phyloP scores from a whole-genome alignment of 805 yeast genomes.

The Tetrapisispora phaffii region DNA sequence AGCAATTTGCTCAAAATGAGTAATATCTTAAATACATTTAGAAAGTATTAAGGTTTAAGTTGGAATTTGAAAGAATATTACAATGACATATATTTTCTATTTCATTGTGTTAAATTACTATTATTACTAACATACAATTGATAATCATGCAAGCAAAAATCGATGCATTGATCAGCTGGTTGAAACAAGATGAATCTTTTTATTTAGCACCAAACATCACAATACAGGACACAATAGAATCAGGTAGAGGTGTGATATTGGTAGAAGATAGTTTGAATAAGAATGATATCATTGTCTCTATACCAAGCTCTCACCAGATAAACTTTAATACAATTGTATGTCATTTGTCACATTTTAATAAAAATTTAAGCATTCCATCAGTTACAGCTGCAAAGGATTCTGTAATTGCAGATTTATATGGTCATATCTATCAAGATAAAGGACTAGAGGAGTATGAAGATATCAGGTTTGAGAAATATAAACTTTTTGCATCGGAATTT shows the following conservation, averaged over 20 bases:
- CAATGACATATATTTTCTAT: too few species aligned
- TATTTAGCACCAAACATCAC: conserved; percentile 33
- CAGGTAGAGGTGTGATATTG: conserved; percentile 58
- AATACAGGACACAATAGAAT: conserved; percentile 34
- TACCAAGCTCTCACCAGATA: conserved; percentile 49
- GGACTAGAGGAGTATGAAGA: neutral
- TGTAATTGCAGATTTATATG: neutral
- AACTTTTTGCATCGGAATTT: conserved; percentile 24
- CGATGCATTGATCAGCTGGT: conserved; percentile 27
- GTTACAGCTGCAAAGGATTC: conserved; percentile 1
- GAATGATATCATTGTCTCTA: conserved; percentile 40
- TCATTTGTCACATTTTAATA: conserved; percentile 33
- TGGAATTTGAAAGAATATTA: too few species aligned
- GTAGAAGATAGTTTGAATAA: conserved; percentile 29
- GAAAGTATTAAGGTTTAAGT: too few species aligned
- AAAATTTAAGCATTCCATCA: conserved; percentile 11
- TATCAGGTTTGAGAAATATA: conserved; percentile 1
- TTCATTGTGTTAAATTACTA: too few species aligned
- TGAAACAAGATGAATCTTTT: conserved; percentile 20
- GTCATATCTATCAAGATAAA: neutral
- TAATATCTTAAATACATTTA: too few species aligned
- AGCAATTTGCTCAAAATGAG: too few species aligned
- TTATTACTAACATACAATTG: neutral
- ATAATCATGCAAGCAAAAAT: conserved; percentile 12
- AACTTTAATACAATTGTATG: conserved; percentile 45